phyloP scores from a whole-genome alignment of 164 flowering plant species.

The Litsea cubeba region DNA sequence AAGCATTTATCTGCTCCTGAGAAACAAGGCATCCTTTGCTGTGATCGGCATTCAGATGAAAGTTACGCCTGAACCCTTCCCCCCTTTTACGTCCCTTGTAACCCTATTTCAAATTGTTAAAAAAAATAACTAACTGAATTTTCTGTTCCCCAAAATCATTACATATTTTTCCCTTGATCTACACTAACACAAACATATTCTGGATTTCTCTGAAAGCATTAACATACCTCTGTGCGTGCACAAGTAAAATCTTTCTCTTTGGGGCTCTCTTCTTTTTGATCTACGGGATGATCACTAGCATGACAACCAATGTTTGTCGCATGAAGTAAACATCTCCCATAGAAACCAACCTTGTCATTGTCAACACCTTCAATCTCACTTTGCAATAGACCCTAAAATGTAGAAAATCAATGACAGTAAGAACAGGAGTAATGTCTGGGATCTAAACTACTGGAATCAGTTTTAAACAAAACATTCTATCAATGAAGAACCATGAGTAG shows the following conservation, averaged over 20 bases:
- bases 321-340: slow-evolving; percentile 56
- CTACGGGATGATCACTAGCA: slow-evolving; percentile 13
- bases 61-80: slow-evolving; percentile 36
- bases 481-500: too few relatives aligned
- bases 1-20: slow-evolving; percentile 70
- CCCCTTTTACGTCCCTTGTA: slow-evolving; percentile 51
- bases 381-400: slow-evolving; percentile 53
- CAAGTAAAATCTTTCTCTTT: slow-evolving; percentile 33
- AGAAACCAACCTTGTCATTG: slow-evolving; percentile 51
- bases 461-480: too few relatives aligned
- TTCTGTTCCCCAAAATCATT: too few relatives aligned
- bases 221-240: slow-evolving; percentile 60
- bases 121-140: too few relatives aligned
- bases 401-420: not conserved
- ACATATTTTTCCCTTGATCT: too few relatives aligned
- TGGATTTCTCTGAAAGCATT: not conserved
- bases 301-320: slow-evolving; percentile 21
- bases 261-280: slow-evolving; percentile 8
- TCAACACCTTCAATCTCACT: slow-evolving; percentile 65
- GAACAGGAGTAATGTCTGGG: not conserved
- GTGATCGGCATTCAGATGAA: slow-evolving; percentile 20
- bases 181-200: too few relatives aligned
- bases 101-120: slow-evolving; percentile 29
- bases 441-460: too few relatives aligned
- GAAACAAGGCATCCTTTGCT: slow-evolving; percentile 51